Conservation (phyloP, 2,329 filamentous ascomycete genomes). For the Diaporthe helianthi region DNA sequence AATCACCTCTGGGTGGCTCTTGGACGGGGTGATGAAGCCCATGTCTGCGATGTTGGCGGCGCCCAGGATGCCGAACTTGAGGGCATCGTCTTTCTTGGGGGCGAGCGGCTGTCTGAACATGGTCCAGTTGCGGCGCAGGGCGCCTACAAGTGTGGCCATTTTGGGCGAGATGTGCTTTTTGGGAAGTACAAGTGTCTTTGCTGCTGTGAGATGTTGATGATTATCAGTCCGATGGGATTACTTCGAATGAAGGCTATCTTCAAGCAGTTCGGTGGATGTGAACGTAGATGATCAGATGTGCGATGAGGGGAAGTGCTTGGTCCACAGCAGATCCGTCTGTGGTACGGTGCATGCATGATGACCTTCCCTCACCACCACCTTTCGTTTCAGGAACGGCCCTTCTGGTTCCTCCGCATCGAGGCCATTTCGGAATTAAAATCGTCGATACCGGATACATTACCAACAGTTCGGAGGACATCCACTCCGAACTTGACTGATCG, state of each 20-base stretch:
- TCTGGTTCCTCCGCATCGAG: not conserved
- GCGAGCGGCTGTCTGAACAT: slow-evolving; percentile 26
- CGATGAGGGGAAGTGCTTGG: not conserved
- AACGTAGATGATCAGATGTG: not conserved
- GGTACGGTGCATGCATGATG: too few relatives aligned
- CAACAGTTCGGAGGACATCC: too few relatives aligned
- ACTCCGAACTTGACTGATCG: not conserved
- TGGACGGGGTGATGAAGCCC: slow-evolving; percentile 56
- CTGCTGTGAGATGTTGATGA: not conserved
- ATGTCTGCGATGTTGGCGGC: slow-evolving; percentile 48
- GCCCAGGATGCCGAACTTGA: slow-evolving; percentile 52
- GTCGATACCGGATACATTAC: not conserved
- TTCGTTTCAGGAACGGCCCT: too few relatives aligned
- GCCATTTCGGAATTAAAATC: not conserved
- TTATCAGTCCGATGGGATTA: not conserved
- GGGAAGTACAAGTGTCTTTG: too few relatives aligned
- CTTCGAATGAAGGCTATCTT: too few relatives aligned
- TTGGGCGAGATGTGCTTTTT: too few relatives aligned
- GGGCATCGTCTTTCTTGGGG: slow-evolving; percentile 36
- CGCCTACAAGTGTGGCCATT: slow-evolving; percentile 31
- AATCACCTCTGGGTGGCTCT: slow-evolving; percentile 60
- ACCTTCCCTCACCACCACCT: not conserved
- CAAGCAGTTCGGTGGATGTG: not conserved
- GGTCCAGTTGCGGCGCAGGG: slow-evolving; percentile 36
- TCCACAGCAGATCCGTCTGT: too few relatives aligned